A percentile compares a stretch with the other conserved stretches of the same genome.
Conservation (phyloP, 169 alveolate genomes). For the Plasmodium gallinaceum region DNA sequence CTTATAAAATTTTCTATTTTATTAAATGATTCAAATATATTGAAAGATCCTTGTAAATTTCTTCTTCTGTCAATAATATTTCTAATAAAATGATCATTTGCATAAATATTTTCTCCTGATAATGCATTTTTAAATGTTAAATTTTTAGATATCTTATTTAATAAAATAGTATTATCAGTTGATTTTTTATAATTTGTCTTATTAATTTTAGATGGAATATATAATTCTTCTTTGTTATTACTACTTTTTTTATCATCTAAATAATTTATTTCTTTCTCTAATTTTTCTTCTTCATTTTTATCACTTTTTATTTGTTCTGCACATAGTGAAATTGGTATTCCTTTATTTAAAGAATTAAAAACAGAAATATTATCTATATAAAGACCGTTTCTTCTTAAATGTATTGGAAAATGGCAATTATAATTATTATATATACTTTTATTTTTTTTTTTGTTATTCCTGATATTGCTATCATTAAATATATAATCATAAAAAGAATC, state of each 20-base stretch:
- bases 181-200: conserved; percentile 1
- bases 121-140: not conserved
- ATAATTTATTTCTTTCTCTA: not conserved
- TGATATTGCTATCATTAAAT: conserved; percentile 28
- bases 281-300: not conserved
- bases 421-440: conserved; percentile 71
- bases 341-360: conserved; percentile 44
- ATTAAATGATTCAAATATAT: conserved; percentile 66
- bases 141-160: not conserved
- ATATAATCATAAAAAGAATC: conserved; percentile 57
- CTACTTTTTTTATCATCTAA: not conserved
- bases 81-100: conserved; percentile 15
- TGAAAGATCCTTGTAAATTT: conserved; percentile 59
- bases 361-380: conserved; percentile 62
- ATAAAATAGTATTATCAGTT: not conserved
- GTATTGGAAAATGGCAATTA: conserved; percentile 77
- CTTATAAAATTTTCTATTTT: conserved; percentile 39
- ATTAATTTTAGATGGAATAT: not conserved
- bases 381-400: conserved; percentile 77
- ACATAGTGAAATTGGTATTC: conserved; percentile 16
- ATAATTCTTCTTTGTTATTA: not conserved
- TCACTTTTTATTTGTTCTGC: conserved; percentile 5
- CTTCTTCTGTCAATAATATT: conserved; percentile 24
- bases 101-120: not conserved
- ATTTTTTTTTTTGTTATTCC: conserved; percentile 24